Percentiles rank a stretch among this genome's conserved stretches.
Conservation (phyloP, 1,284 basidiomycete genomes). For the Leccinum glutinopallens region DNA sequence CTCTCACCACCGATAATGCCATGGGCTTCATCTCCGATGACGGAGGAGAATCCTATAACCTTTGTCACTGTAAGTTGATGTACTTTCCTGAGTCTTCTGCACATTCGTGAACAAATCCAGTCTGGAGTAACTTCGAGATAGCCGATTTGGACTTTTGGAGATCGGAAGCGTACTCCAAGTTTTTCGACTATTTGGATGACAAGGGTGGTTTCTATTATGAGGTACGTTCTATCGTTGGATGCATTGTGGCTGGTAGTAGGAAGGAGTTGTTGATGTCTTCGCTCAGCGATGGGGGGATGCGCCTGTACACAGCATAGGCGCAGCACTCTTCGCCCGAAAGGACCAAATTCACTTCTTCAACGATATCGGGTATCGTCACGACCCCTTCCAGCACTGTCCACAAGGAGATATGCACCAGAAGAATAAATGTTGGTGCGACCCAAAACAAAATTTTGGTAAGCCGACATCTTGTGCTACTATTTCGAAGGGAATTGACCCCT, state of each 20-base stretch:
- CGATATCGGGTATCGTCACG: slow-evolving; percentile 66
- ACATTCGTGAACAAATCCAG: slow-evolving; percentile 37
- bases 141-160: slow-evolving; percentile 85
- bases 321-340: slow-evolving; percentile 77
- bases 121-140: slow-evolving; percentile 94
- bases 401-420: slow-evolving; percentile 56
- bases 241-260: not conserved
- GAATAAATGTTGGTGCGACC: slow-evolving; percentile 72
- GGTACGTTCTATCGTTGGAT: slow-evolving; percentile 33
- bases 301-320: slow-evolving; percentile 87
- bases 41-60: slow-evolving; percentile 78
- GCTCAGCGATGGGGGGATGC: slow-evolving; percentile 84
- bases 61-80: slow-evolving; percentile 75
- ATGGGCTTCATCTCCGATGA: slow-evolving; percentile 85
- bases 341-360: slow-evolving; percentile 84
- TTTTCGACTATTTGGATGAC: slow-evolving; percentile 83
- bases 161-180: slow-evolving; percentile 78
- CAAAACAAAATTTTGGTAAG: slow-evolving; percentile 64
- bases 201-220: slow-evolving; percentile 95
- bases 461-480: slow-evolving; percentile 3
- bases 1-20: slow-evolving; percentile 72
- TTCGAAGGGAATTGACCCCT: slow-evolving; percentile 11
- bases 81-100: slow-evolving; percentile 5
- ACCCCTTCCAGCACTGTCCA: slow-evolving; percentile 83
- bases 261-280: not conserved